Base-by-base conservation (phyloP, 2,329 filamentous ascomycete species). In the Colletotrichum somersetense region DNA sequence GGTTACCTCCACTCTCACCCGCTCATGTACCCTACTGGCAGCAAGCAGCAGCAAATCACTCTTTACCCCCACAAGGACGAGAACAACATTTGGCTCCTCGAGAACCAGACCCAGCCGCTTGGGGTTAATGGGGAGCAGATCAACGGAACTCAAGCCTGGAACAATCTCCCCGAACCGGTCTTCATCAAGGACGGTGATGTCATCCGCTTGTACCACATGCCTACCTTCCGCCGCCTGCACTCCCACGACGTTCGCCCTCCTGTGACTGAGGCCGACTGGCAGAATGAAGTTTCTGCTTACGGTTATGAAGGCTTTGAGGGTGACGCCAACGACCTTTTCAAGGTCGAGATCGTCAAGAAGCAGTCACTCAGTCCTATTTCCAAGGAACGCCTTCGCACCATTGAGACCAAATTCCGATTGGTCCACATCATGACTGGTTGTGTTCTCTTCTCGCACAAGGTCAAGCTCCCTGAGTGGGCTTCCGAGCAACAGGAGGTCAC, bases 401-500 rank as follows among this genome's bases (percentile, higher is more conserved):
- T 99, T 75, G 92, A 99, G 84, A 95, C 95, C 77, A 98, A 98
- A 85, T 99, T 99, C 86, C 93, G 91, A 79, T 92, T 99, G 56
- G 89, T 98, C 44, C 96, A 99, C 80, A 85, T 97, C 80, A 98
- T 99, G 96, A 97, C 95, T 74, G 95, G 96, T 58, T 99, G 96
- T 80, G 93, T 92, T 16, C 88, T 99, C 33, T 99, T 99, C 87
- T 98, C 96, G 0, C 96, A 99, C 88, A 98, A 98, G 85, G 95
- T 98, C 80, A 99, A 99, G 86, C 91, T 99, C 71, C 96, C 96
- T 3, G 95, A 97, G 3, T 99, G 96, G 96, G 96, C 93, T 58
- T 99, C 92, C 64, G 96, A 98, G 82, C 96, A 99, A 82, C 96
- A 99, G 82, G 96, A 99, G 83, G 96, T 99, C n/a, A 98, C 96